Evolutionary conservation across 2,329 filamentous ascomycete genomes (phyloP).

Genomic region (Neonectria ditissima): DNA sequence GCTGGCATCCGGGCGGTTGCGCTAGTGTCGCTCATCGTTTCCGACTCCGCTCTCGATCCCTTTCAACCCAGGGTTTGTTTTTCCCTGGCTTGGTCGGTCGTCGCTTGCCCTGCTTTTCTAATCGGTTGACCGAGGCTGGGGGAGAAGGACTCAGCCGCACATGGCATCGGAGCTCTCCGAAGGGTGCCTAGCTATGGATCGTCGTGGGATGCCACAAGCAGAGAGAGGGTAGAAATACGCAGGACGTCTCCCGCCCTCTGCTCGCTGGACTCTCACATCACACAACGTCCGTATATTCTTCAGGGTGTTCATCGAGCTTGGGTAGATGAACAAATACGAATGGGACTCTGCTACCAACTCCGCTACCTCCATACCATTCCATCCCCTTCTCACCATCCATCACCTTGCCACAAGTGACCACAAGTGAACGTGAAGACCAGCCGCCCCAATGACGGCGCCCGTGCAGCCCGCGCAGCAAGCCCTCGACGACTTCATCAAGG

Average conservation of each 20-base stretch:
- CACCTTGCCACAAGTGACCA: constrained; percentile 5
- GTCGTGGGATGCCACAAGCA: constrained; percentile 1
- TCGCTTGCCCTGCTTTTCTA: constrained; percentile 8
- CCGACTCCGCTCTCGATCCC: constrained; percentile 20
- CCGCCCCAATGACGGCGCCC: constrained; percentile 35
- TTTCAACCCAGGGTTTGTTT: constrained; percentile 20
- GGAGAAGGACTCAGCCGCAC: constrained; percentile 42
- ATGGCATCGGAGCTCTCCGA: constrained; percentile 40
- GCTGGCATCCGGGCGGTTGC: constrained; percentile 7
- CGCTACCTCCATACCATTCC: constrained; percentile 4
- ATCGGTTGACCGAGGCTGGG: constrained; percentile 35
- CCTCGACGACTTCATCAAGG: constrained; percentile 51
- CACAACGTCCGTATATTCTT: background rate
- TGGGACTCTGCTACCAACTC: constrained; percentile 7
- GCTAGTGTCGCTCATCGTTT: constrained; percentile 3
- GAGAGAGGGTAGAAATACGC: constrained; percentile 18
- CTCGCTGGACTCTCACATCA: background rate
- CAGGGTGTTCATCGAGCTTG: background rate
- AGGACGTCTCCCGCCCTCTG: background rate
- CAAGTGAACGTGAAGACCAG: constrained; percentile 29
- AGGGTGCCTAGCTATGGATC: constrained; percentile 26
- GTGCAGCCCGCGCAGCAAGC: constrained; percentile 34
- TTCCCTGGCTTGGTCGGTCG: constrained; percentile 28
- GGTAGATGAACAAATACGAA: constrained; percentile 11
- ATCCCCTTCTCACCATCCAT: background rate